These are phyloP conservation scores for Globisporangium takayamanum DNA, from an alignment of 352 stramenopile genomes.

Conservation along the genomic window DNA sequence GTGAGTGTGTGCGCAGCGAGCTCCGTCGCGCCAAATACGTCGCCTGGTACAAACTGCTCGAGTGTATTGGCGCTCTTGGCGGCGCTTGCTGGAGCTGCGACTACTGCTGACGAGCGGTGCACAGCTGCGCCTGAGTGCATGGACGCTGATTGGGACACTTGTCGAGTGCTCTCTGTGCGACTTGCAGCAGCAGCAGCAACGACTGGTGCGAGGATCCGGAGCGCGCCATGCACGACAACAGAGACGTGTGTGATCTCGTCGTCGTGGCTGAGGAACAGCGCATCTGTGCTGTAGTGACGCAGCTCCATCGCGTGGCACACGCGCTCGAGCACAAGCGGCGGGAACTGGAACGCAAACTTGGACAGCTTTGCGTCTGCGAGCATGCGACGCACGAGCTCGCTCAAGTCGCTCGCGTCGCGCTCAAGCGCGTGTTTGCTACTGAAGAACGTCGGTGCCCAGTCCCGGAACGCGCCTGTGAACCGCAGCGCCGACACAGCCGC, in stretches of 20 bases:
- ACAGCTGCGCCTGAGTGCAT: neutral
- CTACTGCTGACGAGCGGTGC: neutral
- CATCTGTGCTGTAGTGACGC: slow-evolving; percentile 14
- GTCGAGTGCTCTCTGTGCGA: neutral
- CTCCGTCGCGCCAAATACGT: slow-evolving; percentile 29
- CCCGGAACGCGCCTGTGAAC: slow-evolving; percentile 4
- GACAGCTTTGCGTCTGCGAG: slow-evolving; percentile 22
- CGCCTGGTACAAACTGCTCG: slow-evolving; percentile 24
- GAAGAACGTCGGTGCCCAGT: slow-evolving; percentile 12
- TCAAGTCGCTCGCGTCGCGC: slow-evolving; percentile 6
- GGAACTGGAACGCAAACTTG: slow-evolving; percentile 51
- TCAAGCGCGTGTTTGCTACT: neutral
- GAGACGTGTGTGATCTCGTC: slow-evolving; percentile 19
- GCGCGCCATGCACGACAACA: slow-evolving; percentile 30
- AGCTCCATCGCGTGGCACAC: slow-evolving; percentile 41
- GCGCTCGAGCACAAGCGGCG: slow-evolving; percentile 44
- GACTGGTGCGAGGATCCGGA: slow-evolving; percentile 4
- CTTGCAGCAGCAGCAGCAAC: neutral
- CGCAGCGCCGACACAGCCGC: neutral
- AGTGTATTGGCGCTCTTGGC: neutral
- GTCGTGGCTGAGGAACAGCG: slow-evolving; percentile 17
- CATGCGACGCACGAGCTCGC: slow-evolving; percentile 17
- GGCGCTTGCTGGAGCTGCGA: neutral
- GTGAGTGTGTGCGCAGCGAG: slow-evolving; percentile 8
- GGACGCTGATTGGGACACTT: neutral